phyloP scores from a whole-genome alignment of 495 filamentous ascomycete species.

The Penicillium egyptiacum region DNA sequence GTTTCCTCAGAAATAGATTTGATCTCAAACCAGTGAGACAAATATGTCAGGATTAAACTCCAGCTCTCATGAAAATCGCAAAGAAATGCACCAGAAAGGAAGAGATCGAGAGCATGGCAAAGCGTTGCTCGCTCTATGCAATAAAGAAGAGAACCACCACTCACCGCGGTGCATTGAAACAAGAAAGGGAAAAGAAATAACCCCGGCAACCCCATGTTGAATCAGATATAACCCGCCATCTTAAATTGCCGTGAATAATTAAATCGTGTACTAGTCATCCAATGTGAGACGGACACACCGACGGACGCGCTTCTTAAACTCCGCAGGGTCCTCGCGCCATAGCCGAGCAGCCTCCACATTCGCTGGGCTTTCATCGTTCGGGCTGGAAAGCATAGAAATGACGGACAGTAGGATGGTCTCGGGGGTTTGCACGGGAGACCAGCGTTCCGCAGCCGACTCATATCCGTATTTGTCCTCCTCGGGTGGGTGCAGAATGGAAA shows the following conservation, averaged over 20 bases:
- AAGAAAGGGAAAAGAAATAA: conserved; percentile 3
- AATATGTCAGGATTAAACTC: conserved; percentile 6
- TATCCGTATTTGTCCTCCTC: conserved; percentile 97
- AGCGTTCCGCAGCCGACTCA: conserved; percentile 86
- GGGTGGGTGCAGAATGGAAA: conserved; percentile 94
- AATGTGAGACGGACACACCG: conserved; percentile 81
- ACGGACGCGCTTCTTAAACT: conserved; percentile 74
- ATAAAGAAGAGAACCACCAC: neutral
- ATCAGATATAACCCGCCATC: conserved; percentile 1
- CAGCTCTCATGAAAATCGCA: conserved; percentile 7
- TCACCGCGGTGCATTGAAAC: neutral
- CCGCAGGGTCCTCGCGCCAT: conserved; percentile 80
- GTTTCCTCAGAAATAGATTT: neutral
- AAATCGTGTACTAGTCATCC: conserved; percentile 60
- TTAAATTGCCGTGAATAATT: neutral
- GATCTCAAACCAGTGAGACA: neutral
- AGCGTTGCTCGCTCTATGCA: conserved; percentile 6
- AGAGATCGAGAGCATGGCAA: conserved; percentile 10
- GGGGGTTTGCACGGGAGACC: conserved; percentile 95
- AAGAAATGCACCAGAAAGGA: conserved; percentile 12
- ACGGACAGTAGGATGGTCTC: conserved; percentile 92
- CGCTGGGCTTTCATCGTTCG: conserved; percentile 93
- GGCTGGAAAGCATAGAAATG: conserved; percentile 88
- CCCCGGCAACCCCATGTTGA: conserved; percentile 3
- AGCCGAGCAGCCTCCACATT: conserved; percentile 90